These are phyloP conservation scores for Thuja plicata DNA, from an alignment of 83 land plant species.

Conservation along the genomic window DNA sequence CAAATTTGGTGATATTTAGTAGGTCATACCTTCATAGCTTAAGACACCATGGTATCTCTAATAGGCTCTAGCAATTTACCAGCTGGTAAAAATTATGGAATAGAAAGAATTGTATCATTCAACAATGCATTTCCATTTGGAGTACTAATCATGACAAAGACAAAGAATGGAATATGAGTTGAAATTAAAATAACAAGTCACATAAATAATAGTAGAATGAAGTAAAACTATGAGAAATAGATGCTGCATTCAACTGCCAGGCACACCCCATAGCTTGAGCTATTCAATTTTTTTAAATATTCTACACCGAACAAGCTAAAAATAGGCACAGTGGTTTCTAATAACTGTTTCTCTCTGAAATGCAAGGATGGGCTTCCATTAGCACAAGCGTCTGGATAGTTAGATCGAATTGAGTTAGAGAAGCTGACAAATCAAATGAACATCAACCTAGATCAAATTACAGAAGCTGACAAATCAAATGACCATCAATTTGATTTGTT, in stretches of 20 bases:
- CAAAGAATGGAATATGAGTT: too few species aligned
- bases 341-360: neutral
- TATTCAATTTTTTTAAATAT: neutral
- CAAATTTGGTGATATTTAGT: too few species aligned
- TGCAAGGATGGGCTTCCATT: neutral
- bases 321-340: neutral
- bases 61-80: too few species aligned
- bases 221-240: neutral
- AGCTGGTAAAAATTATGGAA: too few species aligned
- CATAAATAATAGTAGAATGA: neutral
- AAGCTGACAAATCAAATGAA: neutral
- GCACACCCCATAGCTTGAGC: neutral
- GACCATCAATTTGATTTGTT: too few species aligned
- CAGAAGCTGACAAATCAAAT: slow-evolving; percentile 89
- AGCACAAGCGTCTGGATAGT: neutral
- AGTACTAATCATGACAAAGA: too few species aligned
- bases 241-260: neutral
- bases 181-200: too few species aligned
- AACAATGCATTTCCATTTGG: too few species aligned
- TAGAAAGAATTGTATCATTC: too few species aligned
- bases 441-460: slow-evolving; percentile 21
- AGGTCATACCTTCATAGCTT: too few species aligned
- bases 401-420: too few species aligned
- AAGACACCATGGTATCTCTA: too few species aligned
- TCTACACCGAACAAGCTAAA: neutral